Conservation (phyloP, 306 rosid genomes). For the Gastrolobium villosum region DNA sequence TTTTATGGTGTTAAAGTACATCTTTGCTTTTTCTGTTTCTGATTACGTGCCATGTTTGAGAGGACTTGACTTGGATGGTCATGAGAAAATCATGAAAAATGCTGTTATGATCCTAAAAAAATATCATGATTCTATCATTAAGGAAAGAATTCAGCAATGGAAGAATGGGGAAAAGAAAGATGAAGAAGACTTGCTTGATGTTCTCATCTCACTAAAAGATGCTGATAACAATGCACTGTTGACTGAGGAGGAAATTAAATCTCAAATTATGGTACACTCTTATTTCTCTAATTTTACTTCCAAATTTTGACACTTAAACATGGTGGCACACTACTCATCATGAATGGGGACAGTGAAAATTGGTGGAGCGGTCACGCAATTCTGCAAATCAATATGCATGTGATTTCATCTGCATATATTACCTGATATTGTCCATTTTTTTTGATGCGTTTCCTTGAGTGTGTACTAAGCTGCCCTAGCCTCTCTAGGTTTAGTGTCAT, state of each 20-base stretch:
- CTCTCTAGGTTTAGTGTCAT: too few species aligned
- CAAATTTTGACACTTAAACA: too few species aligned
- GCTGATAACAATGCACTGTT: neutral
- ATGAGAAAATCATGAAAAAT: neutral
- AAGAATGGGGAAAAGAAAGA: neutral
- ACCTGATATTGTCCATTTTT: too few species aligned
- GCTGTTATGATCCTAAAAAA: neutral
- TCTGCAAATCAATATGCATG: too few species aligned
- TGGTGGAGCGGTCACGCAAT: too few species aligned
- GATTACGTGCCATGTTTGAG: slow-evolving; percentile 44
- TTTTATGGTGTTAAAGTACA: neutral
- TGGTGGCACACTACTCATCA: too few species aligned
- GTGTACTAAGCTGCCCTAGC: too few species aligned
- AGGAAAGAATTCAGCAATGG: slow-evolving; percentile 1
- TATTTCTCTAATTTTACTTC: too few species aligned
- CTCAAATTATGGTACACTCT: neutral
- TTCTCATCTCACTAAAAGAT: slow-evolving; percentile 5
- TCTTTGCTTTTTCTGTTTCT: slow-evolving; percentile 38
- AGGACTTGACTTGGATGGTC: neutral
- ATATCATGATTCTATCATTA: neutral
- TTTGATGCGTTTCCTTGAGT: too few species aligned
- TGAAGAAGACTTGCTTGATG: slow-evolving; percentile 9
- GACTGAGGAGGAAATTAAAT: neutral
- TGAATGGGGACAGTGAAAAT: too few species aligned
- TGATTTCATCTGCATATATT: too few species aligned